A percentile compares a stretch with the other conserved stretches of the same genome.
phyloP scores from a whole-genome alignment of 2,329 filamentous ascomycete species.

The Tolypocladium ophioglossoides region DNA sequence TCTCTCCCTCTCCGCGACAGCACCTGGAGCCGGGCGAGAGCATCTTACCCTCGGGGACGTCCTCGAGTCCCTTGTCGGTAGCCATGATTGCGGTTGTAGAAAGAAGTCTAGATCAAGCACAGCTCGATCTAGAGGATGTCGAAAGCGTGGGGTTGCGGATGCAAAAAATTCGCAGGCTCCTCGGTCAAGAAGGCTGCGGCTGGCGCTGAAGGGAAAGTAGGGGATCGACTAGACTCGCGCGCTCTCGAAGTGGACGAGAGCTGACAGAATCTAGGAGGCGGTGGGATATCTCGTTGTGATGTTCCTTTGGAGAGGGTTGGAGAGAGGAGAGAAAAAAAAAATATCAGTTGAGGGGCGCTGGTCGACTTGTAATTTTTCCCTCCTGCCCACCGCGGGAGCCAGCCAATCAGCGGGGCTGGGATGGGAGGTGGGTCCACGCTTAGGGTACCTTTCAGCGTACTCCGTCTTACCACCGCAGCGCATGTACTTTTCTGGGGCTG shows the following conservation, averaged over 20 bases:
- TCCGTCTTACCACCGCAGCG: background rate
- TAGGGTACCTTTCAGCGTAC: conserved; percentile 10
- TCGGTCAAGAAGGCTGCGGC: conserved; percentile 21
- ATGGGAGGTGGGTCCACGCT: conserved; percentile 7
- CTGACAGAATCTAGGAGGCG: conserved; percentile 30
- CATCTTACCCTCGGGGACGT: conserved; percentile 84
- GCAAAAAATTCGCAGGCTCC: conserved; percentile 26
- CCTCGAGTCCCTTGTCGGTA: conserved; percentile 96
- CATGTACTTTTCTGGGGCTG: background rate
- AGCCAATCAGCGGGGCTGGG: conserved; percentile 10
- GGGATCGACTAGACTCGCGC: conserved; percentile 34
- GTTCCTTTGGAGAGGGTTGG: conserved; percentile 18
- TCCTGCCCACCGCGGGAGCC: conserved; percentile 4
- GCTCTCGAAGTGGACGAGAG: conserved; percentile 36
- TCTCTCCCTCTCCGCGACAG: background rate
- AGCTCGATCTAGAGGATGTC: conserved; percentile 58
- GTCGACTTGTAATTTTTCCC: conserved; percentile 23
- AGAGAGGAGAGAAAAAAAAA: conserved; percentile 21
- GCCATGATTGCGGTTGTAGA: conserved; percentile 82
- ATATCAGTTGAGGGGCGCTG: conserved; percentile 27
- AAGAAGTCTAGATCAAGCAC: conserved; percentile 62
- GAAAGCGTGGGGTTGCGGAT: conserved; percentile 27
- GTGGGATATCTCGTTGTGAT: conserved; percentile 20
- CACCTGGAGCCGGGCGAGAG: conserved; percentile 2
- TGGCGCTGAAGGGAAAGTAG: conserved; percentile 15